These are phyloP conservation scores for Aspergillus cristatus DNA, from an alignment of 495 filamentous ascomycete genomes.

Conservation along the genomic window DNA sequence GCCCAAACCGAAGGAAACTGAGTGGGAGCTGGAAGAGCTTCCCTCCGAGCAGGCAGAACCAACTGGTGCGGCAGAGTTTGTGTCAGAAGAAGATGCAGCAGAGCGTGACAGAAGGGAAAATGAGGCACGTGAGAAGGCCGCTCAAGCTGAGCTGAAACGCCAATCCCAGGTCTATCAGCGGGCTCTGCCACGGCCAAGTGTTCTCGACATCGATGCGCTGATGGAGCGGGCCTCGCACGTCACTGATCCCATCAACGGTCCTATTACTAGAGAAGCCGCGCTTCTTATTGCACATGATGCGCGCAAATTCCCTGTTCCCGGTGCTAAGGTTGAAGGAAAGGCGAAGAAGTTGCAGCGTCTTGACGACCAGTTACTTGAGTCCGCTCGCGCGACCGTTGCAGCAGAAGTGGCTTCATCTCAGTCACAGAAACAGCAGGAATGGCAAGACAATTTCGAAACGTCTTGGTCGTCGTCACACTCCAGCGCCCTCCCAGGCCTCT, in stretches of 20 bases:
- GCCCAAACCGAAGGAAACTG: constrained; percentile 83
- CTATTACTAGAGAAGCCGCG: constrained; percentile 68
- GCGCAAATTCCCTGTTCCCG: constrained; percentile 58
- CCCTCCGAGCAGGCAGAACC: constrained; percentile 73
- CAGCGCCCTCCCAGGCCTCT: constrained; percentile 62
- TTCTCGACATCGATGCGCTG: constrained; percentile 61
- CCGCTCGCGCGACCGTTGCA: constrained; percentile 68
- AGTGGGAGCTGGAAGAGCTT: constrained; percentile 80
- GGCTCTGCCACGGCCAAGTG: constrained; percentile 66
- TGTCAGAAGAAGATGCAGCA: constrained; percentile 69
- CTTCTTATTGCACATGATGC: constrained; percentile 76
- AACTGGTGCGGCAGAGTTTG: constrained; percentile 39
- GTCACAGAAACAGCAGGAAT: constrained; percentile 43
- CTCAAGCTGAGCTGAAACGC: constrained; percentile 67
- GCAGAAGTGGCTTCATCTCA: constrained; percentile 50
- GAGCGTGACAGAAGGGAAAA: constrained; percentile 65
- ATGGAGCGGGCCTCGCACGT: constrained; percentile 48
- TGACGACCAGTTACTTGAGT: constrained; percentile 60
- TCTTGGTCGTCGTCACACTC: constrained; percentile 59
- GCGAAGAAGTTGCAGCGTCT: constrained; percentile 52
- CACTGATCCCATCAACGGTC: constrained; percentile 44
- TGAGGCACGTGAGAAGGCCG: constrained; percentile 58
- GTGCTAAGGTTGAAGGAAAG: constrained; percentile 52
- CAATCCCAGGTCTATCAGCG: constrained; percentile 85
- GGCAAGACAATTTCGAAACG: constrained; percentile 48